phyloP scores from a whole-genome alignment of 345 rosid genomes.

The Alliaria petiolata region DNA sequence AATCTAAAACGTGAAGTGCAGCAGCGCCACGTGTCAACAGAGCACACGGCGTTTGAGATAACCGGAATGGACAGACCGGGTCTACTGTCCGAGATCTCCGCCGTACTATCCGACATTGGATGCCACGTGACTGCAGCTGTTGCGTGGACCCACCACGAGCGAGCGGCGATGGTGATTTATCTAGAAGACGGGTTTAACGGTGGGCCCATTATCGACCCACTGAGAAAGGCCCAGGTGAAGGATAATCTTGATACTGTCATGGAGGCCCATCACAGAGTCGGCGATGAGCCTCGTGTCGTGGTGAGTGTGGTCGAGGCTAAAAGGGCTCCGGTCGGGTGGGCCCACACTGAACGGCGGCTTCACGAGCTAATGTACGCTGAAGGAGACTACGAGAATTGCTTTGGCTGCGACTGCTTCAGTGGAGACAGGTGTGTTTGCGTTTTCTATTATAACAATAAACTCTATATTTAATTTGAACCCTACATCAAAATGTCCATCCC shows the following conservation, averaged over 20 bases:
- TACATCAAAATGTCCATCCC: no score
- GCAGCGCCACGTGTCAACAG: constrained; percentile 52
- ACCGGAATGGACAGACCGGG: constrained; percentile 74
- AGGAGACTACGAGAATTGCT: constrained; percentile 60
- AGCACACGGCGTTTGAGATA: constrained; percentile 75
- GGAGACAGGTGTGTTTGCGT: constrained; percentile 30
- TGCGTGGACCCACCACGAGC: constrained; percentile 80
- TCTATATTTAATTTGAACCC: not conserved
- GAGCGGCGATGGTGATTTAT: constrained; percentile 66
- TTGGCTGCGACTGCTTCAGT: constrained; percentile 41
- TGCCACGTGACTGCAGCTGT: constrained; percentile 68
- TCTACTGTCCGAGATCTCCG: constrained; percentile 74
- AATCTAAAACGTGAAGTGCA: constrained; percentile 45
- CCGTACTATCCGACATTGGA: constrained; percentile 54
- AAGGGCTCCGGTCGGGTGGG: constrained; percentile 44
- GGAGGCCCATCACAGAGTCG: constrained; percentile 57
- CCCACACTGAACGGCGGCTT: constrained; percentile 78
- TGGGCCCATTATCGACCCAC: constrained; percentile 51
- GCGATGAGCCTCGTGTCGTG: constrained; percentile 33
- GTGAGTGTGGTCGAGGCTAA: constrained; percentile 50
- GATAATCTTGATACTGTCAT: constrained; percentile 57
- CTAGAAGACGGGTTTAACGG: constrained; percentile 55
- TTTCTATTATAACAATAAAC: no score
- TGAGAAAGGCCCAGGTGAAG: constrained; percentile 44
- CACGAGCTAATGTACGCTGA: constrained; percentile 76